Conservation (phyloP, 495 filamentous ascomycete species). For the Talaromyces borbonicus region DNA sequence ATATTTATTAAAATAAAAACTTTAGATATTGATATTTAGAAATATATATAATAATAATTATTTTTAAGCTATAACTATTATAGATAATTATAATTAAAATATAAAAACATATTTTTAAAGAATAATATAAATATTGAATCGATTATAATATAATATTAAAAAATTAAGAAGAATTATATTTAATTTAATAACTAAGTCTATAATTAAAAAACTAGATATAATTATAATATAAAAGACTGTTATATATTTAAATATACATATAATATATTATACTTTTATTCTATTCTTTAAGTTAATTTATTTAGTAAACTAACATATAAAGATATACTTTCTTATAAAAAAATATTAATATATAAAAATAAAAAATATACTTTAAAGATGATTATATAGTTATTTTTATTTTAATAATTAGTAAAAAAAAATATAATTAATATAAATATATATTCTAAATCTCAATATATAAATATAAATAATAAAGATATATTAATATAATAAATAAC, state of each 20-base stretch:
- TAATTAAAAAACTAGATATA: conserved; percentile 2
- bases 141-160: conserved; percentile 8
- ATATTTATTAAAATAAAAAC: neutral
- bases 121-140: conserved; percentile 9
- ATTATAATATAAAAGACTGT: conserved; percentile 10
- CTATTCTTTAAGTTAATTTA: neutral
- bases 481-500: conserved; percentile 9
- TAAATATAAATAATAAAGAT: conserved; percentile 5
- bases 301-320: conserved; percentile 2
- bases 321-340: neutral
- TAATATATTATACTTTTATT: conserved; percentile 6
- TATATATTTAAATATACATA: conserved; percentile 6
- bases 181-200: neutral
- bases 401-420: conserved; percentile 1
- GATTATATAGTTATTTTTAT: no score
- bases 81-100: neutral
- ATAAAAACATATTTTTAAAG: neutral
- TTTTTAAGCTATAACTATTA: neutral
- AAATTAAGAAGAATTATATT: no score
- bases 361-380: conserved; percentile 1
- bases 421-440: conserved; percentile 8
- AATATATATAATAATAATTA: neutral
- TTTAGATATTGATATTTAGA: neutral
- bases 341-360: no score
- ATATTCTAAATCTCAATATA: conserved; percentile 5